Evolutionary conservation across 2,329 filamentous ascomycete genomes (phyloP), one percentile per base, ranked within the genome.

Genomic region (Monascus ruber): DNA sequence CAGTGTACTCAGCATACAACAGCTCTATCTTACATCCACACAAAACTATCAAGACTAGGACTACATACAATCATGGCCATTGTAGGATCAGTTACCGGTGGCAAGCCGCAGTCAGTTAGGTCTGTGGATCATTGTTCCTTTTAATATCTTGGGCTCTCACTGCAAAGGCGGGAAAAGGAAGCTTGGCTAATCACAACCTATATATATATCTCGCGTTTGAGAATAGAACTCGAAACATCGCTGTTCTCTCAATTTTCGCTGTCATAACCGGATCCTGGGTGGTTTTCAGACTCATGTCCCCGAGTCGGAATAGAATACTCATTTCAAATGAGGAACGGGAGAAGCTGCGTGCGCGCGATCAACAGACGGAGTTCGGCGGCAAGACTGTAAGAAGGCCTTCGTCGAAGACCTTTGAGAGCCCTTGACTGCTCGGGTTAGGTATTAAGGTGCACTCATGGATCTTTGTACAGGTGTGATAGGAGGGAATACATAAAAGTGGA

Each of bases 181-280:
- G 17, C 17, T 17, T 17, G 17, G 17, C 17, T 17, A 17, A 17
- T 17, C 17, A 17, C 17, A 17, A 17, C 17, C 2, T 11, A 17
- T 25, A 6, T 33, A 11, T 26, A 10, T 17, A 11, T 7, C 17
- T 5, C 10, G 11, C 17, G 6, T n/a, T 6, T 6, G 17, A 54
- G 28, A 33, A 24, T 34, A 34, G 50, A 34, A 45, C 42, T 24
- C 48, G 47, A 24, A 51, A 44, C 8, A 41, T 49, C 32, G 52
- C 51, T 8, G 3, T 55, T 6, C 25, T 49, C 34, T 52, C 49
- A 34, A 46, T 47, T 26, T 39, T 41, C 31, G 47, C 49, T 1
- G 47, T 55, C 8, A 35, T 54, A 3, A 41, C 45, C 3, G 48
- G 48, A 27, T 40, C 44, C 7, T 43, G 39, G 33, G n/a, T 50